These are phyloP conservation scores for Glycyrrhiza uralensis DNA, from an alignment of 306 rosid genomes.

Conservation along the genomic window DNA sequence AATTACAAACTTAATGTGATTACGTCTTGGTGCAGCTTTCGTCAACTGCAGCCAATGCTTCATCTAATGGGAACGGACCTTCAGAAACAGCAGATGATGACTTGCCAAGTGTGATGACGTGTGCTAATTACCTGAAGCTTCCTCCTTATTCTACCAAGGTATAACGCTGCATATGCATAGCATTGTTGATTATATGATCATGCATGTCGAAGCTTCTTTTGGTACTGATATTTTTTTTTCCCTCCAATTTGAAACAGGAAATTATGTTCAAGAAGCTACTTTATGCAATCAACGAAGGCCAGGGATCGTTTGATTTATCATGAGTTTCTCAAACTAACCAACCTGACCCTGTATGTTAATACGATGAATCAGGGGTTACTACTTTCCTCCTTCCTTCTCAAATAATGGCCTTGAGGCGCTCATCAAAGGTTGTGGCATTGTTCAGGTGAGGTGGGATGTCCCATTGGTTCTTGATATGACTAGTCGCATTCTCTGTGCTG, in stretches of 20 bases:
- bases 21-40: slow-evolving; percentile 65
- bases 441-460: slow-evolving; percentile 41
- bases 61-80: slow-evolving; percentile 71
- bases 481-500: neutral
- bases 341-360: slow-evolving; percentile 52
- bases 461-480: neutral
- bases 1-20: neutral
- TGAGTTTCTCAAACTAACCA: slow-evolving; percentile 64
- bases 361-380: slow-evolving; percentile 48
- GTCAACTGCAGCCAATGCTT: slow-evolving; percentile 51
- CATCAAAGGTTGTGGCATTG: slow-evolving; percentile 33
- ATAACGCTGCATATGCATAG: neutral
- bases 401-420: slow-evolving; percentile 48
- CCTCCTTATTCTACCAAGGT: slow-evolving; percentile 99
- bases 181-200: neutral
- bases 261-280: slow-evolving; percentile 93
- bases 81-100: slow-evolving; percentile 90
- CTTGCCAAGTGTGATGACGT: slow-evolving; percentile 98
- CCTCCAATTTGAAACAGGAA: slow-evolving; percentile 55
- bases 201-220: neutral
- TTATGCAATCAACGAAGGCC: slow-evolving; percentile 98
- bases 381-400: slow-evolving; percentile 40
- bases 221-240: slow-evolving; percentile 13
- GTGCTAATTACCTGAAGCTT: slow-evolving; percentile 98
- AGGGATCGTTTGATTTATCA: slow-evolving; percentile 97